Evolutionary conservation across 1,284 basidiomycete species (phyloP).

Genomic region (Boletus smithii): DNA sequence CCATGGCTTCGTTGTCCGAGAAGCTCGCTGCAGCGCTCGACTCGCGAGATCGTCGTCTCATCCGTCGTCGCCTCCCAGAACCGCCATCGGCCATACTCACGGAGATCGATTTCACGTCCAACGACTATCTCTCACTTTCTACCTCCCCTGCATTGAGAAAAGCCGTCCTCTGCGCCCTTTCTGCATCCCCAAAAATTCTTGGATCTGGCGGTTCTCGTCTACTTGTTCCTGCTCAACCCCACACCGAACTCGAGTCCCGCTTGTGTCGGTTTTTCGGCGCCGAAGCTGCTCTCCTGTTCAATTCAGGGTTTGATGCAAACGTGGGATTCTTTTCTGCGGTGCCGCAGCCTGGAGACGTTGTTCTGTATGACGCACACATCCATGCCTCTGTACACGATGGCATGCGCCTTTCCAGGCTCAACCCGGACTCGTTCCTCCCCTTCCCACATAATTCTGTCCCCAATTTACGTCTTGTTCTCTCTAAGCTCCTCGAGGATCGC

Average conservation of each 20-base stretch:
- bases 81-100: constrained; percentile 13
- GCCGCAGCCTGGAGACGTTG: constrained; percentile 75
- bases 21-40: constrained; percentile 49
- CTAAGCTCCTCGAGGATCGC: constrained; percentile 37
- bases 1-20: constrained; percentile 37
- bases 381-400: constrained; percentile 95
- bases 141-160: constrained; percentile 54
- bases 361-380: constrained; percentile 86
- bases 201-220: constrained; percentile 90
- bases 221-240: constrained; percentile 75
- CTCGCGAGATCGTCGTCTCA: constrained; percentile 61
- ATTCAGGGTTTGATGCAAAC: constrained; percentile 95
- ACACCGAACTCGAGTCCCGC: constrained; percentile 67
- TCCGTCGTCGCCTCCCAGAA: constrained; percentile 58
- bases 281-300: constrained; percentile 81
- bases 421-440: constrained; percentile 36
- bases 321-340: constrained; percentile 83
- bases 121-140: constrained; percentile 92
- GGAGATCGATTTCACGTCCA: constrained; percentile 78
- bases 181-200: constrained; percentile 57
- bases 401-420: constrained; percentile 65
- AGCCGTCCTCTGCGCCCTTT: constrained; percentile 56
- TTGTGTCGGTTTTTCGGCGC: constrained; percentile 63
- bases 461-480: constrained; percentile 46
- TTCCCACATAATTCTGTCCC: constrained; percentile 78